A percentile compares a stretch with the other conserved stretches of the same genome.
phyloP scores from a whole-genome alignment of 345 rosid species.

The Eucalyptus cladocalyx region DNA sequence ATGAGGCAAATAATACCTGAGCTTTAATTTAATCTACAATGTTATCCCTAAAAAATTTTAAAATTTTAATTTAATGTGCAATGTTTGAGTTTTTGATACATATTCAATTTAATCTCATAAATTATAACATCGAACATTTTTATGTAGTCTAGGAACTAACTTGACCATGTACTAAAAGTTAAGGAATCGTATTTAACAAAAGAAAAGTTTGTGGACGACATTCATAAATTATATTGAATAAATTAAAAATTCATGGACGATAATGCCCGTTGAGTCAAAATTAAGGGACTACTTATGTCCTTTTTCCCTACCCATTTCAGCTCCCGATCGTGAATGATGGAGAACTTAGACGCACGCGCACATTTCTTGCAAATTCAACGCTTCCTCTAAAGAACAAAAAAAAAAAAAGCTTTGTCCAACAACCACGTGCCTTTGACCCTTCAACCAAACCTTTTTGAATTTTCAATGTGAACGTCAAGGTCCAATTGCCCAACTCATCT shows the following conservation, averaged over 20 bases:
- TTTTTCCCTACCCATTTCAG: neutral
- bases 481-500: neutral
- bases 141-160: accelerated
- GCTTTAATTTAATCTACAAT: accelerated
- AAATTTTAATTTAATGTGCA: neutral
- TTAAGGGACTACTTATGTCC: accelerated
- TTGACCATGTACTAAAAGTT: no score
- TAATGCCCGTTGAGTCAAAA: no score
- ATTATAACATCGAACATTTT: accelerated
- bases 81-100: accelerated
- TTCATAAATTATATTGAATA: accelerated
- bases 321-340: neutral
- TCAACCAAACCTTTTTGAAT: neutral
- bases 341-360: neutral
- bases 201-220: accelerated
- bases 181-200: accelerated
- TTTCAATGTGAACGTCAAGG: neutral
- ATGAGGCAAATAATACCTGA: accelerated
- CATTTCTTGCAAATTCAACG: neutral
- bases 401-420: neutral
- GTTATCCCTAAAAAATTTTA: accelerated
- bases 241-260: accelerated
- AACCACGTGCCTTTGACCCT: neutral
- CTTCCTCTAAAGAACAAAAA: no score
- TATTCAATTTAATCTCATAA: neutral